Evolutionary conservation across 2,329 filamentous ascomycete genomes (phyloP), one percentile per base, ranked within the genome.

Genomic region (Verticillium nubilum): DNA sequence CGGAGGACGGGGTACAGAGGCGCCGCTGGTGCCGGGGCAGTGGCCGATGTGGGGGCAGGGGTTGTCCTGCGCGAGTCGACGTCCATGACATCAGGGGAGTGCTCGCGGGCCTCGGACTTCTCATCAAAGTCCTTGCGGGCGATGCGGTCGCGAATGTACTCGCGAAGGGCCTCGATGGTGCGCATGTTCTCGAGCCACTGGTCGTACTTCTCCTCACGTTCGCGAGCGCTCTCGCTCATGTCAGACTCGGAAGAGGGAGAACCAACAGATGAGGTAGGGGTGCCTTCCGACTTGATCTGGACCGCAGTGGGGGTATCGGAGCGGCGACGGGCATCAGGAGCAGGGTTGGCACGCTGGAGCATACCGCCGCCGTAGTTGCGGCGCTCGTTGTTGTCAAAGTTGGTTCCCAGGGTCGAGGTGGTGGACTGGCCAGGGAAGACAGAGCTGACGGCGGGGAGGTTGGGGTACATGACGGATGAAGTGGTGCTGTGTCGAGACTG

Each of bases 381-480:
- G 55, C 86, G 84, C 69, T 85, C 83, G 64, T 85, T 84, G 62
- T 76, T 78, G 60, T 87, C 85, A 63, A 88, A 89, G 67, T 77
- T 86, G 15, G 86, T 83, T 1, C 88, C 90, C 17, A 94, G 82
- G 25, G 88, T 89, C 15, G 90, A 86, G 2, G 89, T 87, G 37
- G 87, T 85, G 3, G 86, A 84, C 64, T 89, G 87, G 29, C 86
- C 81, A 1, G 83, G 81, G 68, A 89, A 91, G 70, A 88, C 88
- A 52, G 87, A 83, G 60, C 83, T 86, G 57, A 90, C 87, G 53
- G 89, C 83, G 52, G 82, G 90, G 31, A 95, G 83, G 64, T 80
- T 90, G 19, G 91, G 91, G 73, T 95, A 95, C 75, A 90, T 84
- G 67, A 85, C 83, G 52, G 83, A 83, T 53, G 84, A 84, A 5